Base-by-base conservation (phyloP, 768 basidiomycete species). In the Amanita inopinata region DNA sequence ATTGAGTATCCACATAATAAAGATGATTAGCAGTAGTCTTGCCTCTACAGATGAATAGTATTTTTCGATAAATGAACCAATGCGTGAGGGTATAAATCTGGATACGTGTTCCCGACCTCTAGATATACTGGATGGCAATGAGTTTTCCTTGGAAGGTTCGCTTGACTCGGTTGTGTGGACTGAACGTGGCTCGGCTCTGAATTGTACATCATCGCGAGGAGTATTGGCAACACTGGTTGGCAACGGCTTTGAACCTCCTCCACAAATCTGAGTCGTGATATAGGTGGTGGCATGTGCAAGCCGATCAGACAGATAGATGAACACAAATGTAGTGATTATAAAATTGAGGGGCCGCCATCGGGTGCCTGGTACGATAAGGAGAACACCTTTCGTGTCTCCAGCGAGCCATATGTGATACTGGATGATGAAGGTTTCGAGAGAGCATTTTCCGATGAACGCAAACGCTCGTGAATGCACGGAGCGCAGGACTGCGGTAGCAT, bases 331-430 rank as follows among this genome's bases (percentile, higher is more conserved):
- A 11, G 87, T 83, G 34, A 92, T 51, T 20, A 86, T 55, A 47
- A 91, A 75, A 60, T 93, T 96, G 51, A 85, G 34, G n/a, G 77
- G 70, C 19, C 90, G 73, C 73, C 80, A 83, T 33, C 57, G 60
- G 1, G 76, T 77, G 10, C 85, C 83, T 0, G 88, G 88, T 33
- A 93, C 64, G 38, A 92, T 72, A 36, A 90, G 61, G 17, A 94
- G 69, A 45, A 93, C 69, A 12, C 85, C 83, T 57, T 84, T 84
- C 23, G 82, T 87, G 53, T 91, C 87, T 3, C 71, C 84, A 0
- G 84, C 89, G 24, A 91, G 67, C 86, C 86, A 91, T 33, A 87
- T 63, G 53, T 88, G 89, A 58, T 80, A 93, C 56, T 94, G 90
- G 45, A 93, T 74, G 54, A 93, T 83, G 59, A 92, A 96, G 0